Base-by-base conservation (phyloP, 1,284 basidiomycete species). In the Irpex rosettiformis region DNA sequence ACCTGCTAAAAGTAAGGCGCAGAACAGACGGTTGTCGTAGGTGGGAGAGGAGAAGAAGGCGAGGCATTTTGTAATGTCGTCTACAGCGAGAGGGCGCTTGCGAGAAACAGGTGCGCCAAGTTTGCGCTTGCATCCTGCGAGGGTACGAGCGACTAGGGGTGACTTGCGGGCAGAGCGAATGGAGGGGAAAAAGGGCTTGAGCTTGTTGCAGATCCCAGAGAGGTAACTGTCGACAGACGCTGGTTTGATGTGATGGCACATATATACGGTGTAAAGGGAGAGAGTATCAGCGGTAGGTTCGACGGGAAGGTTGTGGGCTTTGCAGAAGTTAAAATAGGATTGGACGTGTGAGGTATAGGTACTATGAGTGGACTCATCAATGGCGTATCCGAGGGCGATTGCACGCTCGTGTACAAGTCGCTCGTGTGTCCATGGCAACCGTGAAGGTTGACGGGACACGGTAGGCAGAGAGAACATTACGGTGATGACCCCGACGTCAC, bases 311-410 rank as follows among this genome's bases (percentile, higher is more conserved):
- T 66, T 3, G 49, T 78, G 75, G 0, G 64, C 7, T 7, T 62
- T 58, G 55, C 69, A 72, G 61, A 80, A 80, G 0, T 61, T 62
- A 8, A 79, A 45, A 33, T 77, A 81, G 0, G 74, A 75, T n/a
- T 75, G 70, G 0, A 77, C 58, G 3, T 67, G 66, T 0, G 76
- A 75, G 0, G 61, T 47, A 62, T 79, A 80, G 0, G 68, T 58
- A 1, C 22, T 1, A 1, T 37, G 18, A 0, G 75, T 70, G 0
- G 66, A 66, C 1, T 25, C 30, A 8, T 76, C 73, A 28, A 79
- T 64, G 0, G 73, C 61, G 8, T 60, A 25, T 4, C 73, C 72
- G 0, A 77, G 60, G 0, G 74, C 70, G 3, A 75, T 57, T 0
- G 73, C 66, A 2, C 70, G 67, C 57, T 75, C 71, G 16, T 62